Evolutionary conservation across 2,329 filamentous ascomycete genomes (phyloP), one percentile per base, ranked within the genome.

Genomic region (Fusarium kyushuense): DNA sequence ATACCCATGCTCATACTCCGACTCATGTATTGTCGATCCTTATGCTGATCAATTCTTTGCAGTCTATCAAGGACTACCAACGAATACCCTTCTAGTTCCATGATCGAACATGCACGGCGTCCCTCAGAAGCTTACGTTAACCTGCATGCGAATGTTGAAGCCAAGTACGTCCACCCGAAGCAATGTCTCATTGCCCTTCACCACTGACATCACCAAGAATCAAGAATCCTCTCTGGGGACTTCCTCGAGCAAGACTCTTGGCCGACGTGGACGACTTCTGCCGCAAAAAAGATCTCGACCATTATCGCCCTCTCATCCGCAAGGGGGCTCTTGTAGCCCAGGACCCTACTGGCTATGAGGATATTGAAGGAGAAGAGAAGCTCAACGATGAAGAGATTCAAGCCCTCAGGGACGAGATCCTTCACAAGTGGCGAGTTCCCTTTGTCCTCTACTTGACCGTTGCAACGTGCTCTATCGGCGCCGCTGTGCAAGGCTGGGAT

Each of bases 241-340:
- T 89, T 49, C 79, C 86, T 75, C 64, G 81, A 78, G 45, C 76
- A 79, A 67, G 81, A 82, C 82, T 89, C 10, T 77, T 89, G 55
- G 74, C 76, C 36, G 80, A 88, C 52, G 89, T 89, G 32, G 83
- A 88, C 52, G 80, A 81, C n/a, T 92, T 92, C 72, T 90, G 89
- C 38, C 79, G 81, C 16, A 79, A 84, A 41, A 86, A 90, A 69
- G 83, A 83, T 25, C 82, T 94, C 27, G 77, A 80, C 3, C 86
- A 90, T 54, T 84, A 90, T 67, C 78, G 87, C 5, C 79, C 81
- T 5, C 74, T 90, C 17, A 83, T 94, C 52, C 83, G 86, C 52
- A 90, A 90, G 72, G 92, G 91, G 33, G 92, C 92, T 5, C 82
- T 95, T 13, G 86, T 94, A 19, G 92, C 92, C 4, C 90, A 92